A percentile compares a stretch with the other conserved stretches of the same genome.
phyloP scores from a whole-genome alignment of 1,284 basidiomycete genomes.

The Ustanciosporium gigantosporum region DNA sequence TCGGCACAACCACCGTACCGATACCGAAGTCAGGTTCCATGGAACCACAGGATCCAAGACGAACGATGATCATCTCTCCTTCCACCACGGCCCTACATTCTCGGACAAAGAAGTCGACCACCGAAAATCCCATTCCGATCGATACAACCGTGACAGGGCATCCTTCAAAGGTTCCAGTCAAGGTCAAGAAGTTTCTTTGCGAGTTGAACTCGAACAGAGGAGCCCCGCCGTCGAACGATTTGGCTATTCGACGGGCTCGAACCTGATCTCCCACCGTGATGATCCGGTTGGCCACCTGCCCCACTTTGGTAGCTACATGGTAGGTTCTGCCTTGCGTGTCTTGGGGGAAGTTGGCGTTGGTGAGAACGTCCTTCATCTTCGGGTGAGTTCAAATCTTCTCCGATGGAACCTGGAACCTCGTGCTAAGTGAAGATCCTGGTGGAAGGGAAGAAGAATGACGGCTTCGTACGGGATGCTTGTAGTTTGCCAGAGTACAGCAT shows the following conservation, averaged over 20 bases:
- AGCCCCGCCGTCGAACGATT: slow-evolving; percentile 67
- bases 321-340: slow-evolving; percentile 42
- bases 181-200: slow-evolving; percentile 77
- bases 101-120: slow-evolving; percentile 76
- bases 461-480: too few species aligned
- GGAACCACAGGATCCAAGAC: slow-evolving; percentile 68
- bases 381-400: too few species aligned
- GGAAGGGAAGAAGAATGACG: too few species aligned
- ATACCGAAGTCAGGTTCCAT: slow-evolving; percentile 70
- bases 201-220: slow-evolving; percentile 69
- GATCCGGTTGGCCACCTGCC: slow-evolving; percentile 74
- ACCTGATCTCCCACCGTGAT: slow-evolving; percentile 76
- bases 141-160: slow-evolving; percentile 74
- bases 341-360: slow-evolving; percentile 51
- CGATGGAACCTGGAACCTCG: too few species aligned
- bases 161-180: slow-evolving; percentile 75
- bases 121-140: slow-evolving; percentile 74
- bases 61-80: slow-evolving; percentile 73
- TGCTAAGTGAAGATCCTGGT: too few species aligned
- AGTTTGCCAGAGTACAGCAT: too few species aligned
- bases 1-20: slow-evolving; percentile 74
- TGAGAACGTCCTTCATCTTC: slow-evolving; percentile 47
- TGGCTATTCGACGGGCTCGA: slow-evolving; percentile 70
- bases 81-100: slow-evolving; percentile 76
- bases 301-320: slow-evolving; percentile 41